Evolutionary conservation across 2,329 filamentous ascomycete genomes (phyloP), one percentile per base, ranked within the genome.

Genomic region (Diaporthe citrichinensis): DNA sequence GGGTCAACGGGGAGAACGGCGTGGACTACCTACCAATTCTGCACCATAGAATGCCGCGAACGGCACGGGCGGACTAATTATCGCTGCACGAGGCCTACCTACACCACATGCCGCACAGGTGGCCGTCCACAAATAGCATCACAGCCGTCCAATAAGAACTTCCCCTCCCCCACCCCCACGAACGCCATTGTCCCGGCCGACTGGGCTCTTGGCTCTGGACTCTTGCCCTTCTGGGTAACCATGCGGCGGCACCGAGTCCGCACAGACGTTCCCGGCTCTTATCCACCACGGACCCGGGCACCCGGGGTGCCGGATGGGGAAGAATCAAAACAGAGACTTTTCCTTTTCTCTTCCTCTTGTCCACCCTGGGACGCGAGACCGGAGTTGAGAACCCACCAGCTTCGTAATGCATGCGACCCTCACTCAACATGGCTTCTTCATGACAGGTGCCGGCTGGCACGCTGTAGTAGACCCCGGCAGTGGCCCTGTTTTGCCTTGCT

Each of bases 81-180:
- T 51, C 39, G 10, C 34, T 41, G 23, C 39, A n/a, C 28, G 25
- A 3, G 17, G n/a, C n/a, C 57, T 4, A n/a, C 20, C 57, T 2
- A 15, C 15, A 49, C 61, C 44, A 34, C 28, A 49, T 39, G 34
- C 46, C 31, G 46, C 15, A 4, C 20, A 34, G 28, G 41, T 34
- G 41, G 10, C 59, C 61, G 34, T 69, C 65, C 65, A 55, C 65
- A 69, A 69, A 69, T 69, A 69, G 65, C 31, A 68, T 17, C 46
- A 53, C 14, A 25, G 23, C 2, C 62, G 28, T 44, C 61, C 61
- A 67, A 67, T 36, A 23, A 20, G 1, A 53, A 10, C 17, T 20
- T 4, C 5, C 14, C 36, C 14, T 23, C 23, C 6, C 31, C 23
- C 46, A 3, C 12, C 46, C 62, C 62, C 41, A 25, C 20, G 31